A percentile compares a stretch with the other conserved stretches of the same genome.
These are phyloP conservation scores for Fusarium sp. DNA, from an alignment of 2,329 filamentous ascomycete species.

Conservation along the genomic window DNA sequence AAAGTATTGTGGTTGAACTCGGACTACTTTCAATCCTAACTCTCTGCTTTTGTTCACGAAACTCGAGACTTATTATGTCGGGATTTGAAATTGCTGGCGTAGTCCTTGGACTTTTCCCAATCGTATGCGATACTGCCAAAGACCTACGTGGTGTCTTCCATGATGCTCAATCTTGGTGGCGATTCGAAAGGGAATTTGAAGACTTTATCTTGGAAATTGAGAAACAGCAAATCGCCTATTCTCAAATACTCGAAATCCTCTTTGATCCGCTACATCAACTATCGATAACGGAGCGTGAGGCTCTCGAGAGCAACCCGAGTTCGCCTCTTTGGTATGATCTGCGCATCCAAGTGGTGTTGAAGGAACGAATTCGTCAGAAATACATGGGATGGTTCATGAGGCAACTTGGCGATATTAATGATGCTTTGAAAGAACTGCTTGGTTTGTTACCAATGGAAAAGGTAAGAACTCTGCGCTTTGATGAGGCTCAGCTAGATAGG, in stretches of 20 bases:
- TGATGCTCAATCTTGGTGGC: not conserved
- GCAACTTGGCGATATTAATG: not conserved
- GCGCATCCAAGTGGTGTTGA: not conserved
- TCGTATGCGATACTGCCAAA: not conserved
- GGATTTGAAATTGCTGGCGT: not conserved
- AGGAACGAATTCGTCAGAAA: not conserved
- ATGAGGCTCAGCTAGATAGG: fast-evolving
- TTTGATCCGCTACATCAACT: not conserved
- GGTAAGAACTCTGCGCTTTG: fast-evolving
- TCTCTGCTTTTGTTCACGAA: no score
- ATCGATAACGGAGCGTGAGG: fast-evolving
- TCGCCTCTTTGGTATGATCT: not conserved
- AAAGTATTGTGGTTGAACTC: fast-evolving
- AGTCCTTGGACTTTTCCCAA: not conserved
- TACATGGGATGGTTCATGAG: not conserved
- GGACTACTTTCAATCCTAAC: not conserved
- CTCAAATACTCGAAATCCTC: not conserved
- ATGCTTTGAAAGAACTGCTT: not conserved
- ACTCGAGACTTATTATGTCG: not conserved
- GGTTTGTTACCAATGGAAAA: fast-evolving
- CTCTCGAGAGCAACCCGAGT: fast-evolving
- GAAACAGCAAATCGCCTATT: not conserved
- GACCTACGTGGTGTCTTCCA: not conserved
- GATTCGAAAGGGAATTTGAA: not conserved
- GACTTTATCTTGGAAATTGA: not conserved